Conservation (phyloP, 805 yeast species). For the Kodamaea leandrae region DNA sequence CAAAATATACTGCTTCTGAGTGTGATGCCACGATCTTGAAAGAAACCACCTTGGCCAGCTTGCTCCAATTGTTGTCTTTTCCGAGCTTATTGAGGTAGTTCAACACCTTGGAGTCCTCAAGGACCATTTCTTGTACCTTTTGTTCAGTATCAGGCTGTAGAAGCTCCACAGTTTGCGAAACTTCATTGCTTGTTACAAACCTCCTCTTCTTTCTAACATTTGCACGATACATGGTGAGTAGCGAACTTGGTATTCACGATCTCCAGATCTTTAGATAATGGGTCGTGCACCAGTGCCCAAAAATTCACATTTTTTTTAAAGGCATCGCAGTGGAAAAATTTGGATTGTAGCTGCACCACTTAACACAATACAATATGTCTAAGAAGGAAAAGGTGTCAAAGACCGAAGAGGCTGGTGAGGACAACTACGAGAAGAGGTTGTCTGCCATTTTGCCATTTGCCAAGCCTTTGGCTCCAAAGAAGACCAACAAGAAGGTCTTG, state of each 20-base stretch:
- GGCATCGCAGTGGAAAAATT: constrained; percentile 14
- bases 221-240: constrained; percentile 2
- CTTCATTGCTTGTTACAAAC: neutral
- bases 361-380: constrained; percentile 27
- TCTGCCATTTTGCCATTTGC: constrained; percentile 92
- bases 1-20: constrained; percentile 29
- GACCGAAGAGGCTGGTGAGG: constrained; percentile 42
- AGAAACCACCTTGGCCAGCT: constrained; percentile 7
- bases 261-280: neutral
- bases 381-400: constrained; percentile 48
- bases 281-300: constrained; percentile 5
- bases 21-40: constrained; percentile 20
- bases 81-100: constrained; percentile 21
- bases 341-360: neutral
- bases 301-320: constrained; percentile 1
- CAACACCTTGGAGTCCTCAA: constrained; percentile 25
- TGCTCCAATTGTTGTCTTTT: neutral
- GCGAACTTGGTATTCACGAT: neutral
- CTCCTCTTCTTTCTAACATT: constrained; percentile 8
- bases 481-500: constrained; percentile 89
- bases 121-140: constrained; percentile 15
- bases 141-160: neutral
- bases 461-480: constrained; percentile 91
- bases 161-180: neutral
- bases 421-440: constrained; percentile 88